Conservation (phyloP, 768 basidiomycete genomes). For the Royoungia palumana region DNA sequence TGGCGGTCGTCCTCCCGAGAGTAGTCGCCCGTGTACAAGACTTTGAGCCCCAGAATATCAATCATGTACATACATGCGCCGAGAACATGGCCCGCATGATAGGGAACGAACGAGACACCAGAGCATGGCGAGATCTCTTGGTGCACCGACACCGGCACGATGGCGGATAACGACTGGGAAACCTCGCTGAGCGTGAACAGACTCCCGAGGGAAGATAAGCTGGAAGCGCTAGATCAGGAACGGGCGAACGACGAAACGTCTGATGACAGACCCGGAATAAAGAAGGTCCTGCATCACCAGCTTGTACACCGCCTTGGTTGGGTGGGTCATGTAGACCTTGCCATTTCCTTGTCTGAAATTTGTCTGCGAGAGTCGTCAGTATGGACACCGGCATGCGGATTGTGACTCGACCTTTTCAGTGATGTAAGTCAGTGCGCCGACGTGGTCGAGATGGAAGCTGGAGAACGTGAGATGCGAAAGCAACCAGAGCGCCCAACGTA, state of each 20-base stretch:
- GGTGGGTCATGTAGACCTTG: constrained; percentile 98
- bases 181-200: constrained; percentile 75
- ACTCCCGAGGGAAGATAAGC: constrained; percentile 66
- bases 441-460: constrained; percentile 97
- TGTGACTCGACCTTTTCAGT: constrained; percentile 76
- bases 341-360: constrained; percentile 95
- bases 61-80: constrained; percentile 98
- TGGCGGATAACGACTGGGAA: constrained; percentile 73
- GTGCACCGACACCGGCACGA: constrained; percentile 86
- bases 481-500: constrained; percentile 38
- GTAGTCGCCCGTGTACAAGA: constrained; percentile 97
- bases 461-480: neutral
- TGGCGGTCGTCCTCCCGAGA: constrained; percentile 96
- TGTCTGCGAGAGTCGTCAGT: constrained; percentile 52
- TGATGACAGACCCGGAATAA: constrained; percentile 68
- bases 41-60: constrained; percentile 89
- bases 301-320: constrained; percentile 95
- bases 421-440: constrained; percentile 92
- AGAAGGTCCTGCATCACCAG: constrained; percentile 99
- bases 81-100: constrained; percentile 95
- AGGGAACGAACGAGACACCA: constrained; percentile 90
- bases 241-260: neutral
- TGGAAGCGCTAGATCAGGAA: constrained; percentile 9
- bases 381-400: neutral
- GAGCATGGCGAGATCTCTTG: constrained; percentile 87